These are phyloP conservation scores for Baorangia bicolor DNA, from an alignment of 768 basidiomycete genomes.

Conservation along the genomic window DNA sequence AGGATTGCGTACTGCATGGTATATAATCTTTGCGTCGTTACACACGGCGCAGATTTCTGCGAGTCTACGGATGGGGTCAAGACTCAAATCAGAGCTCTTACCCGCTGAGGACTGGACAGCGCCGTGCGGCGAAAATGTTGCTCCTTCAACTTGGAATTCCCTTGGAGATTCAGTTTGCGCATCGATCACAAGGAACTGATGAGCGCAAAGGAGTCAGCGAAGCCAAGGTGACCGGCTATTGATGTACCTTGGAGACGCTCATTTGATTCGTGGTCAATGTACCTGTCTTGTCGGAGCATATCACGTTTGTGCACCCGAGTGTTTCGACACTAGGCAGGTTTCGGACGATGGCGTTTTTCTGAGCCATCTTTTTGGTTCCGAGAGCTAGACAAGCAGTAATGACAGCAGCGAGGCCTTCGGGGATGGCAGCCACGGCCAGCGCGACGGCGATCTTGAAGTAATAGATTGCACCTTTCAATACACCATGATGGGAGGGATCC, in stretches of 20 bases:
- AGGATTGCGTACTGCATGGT: constrained; percentile 57
- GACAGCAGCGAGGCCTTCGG: constrained; percentile 97
- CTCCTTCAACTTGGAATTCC: constrained; percentile 86
- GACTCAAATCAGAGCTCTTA: constrained; percentile 58
- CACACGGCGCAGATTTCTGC: constrained; percentile 93
- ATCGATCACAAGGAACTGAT: constrained; percentile 75
- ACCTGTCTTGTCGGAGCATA: constrained; percentile 98
- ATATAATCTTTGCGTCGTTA: constrained; percentile 91
- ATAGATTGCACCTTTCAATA: constrained; percentile 91
- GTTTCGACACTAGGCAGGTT: constrained; percentile 97
- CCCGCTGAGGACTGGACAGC: constrained; percentile 65
- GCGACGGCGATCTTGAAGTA: constrained; percentile 99
- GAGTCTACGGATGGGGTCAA: constrained; percentile 75
- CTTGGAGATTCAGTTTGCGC: constrained; percentile 45
- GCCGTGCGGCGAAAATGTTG: constrained; percentile 88
- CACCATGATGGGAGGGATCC: constrained; percentile 91
- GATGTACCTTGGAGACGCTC: constrained; percentile 79
- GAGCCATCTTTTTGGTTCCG: constrained; percentile 99
- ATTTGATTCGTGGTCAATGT: constrained; percentile 97
- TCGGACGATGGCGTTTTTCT: constrained; percentile 96
- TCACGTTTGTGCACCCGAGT: constrained; percentile 95
- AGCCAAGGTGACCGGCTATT: neutral
- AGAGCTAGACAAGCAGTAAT: constrained; percentile 96
- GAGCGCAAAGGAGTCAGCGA: constrained; percentile 5
- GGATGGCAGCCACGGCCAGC: constrained; percentile 97